phyloP scores from a whole-genome alignment of 2,329 filamentous ascomycete genomes.

The Cadophora luteo-olivacea region DNA sequence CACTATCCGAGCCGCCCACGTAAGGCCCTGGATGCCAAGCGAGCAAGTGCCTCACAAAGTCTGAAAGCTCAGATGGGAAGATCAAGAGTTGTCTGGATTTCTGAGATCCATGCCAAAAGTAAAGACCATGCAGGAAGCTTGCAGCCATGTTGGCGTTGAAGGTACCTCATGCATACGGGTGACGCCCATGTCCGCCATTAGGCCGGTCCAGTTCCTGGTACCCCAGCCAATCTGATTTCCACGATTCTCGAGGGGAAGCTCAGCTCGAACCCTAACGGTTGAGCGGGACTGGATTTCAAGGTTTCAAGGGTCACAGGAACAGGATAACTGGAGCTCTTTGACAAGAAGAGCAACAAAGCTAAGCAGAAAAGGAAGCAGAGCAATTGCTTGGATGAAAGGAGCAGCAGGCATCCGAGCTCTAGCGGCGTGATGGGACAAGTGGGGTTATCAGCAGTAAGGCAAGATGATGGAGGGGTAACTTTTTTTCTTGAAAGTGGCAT shows the following conservation, averaged over 20 bases:
- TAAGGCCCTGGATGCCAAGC: neutral
- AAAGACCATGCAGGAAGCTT: conserved; percentile 11
- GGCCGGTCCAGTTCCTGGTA: conserved; percentile 15
- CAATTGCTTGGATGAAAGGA: conserved; percentile 11
- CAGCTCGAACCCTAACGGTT: conserved; percentile 24
- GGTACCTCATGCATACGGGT: conserved; percentile 17
- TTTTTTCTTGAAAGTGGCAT: conserved; percentile 28
- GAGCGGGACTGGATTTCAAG: conserved; percentile 24
- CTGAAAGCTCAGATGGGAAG: neutral
- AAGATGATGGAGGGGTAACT: conserved; percentile 25
- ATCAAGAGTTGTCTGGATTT: neutral
- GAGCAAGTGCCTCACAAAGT: neutral
- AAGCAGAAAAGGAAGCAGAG: conserved; percentile 18
- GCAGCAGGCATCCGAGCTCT: conserved; percentile 15
- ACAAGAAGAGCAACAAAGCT: conserved; percentile 10
- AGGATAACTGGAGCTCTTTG: conserved; percentile 7
- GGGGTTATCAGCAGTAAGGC: conserved; percentile 23
- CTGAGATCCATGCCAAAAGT: neutral
- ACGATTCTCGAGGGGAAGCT: conserved; percentile 1
- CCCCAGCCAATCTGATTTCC: conserved; percentile 1
- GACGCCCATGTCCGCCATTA: conserved; percentile 24
- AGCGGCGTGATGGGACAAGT: conserved; percentile 31
- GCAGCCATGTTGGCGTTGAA: conserved; percentile 12
- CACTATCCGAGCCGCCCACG: conserved; percentile 13
- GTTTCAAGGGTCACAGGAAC: conserved; percentile 25